phyloP scores from a whole-genome alignment of 768 basidiomycete genomes.

The Lenzites betulinus region DNA sequence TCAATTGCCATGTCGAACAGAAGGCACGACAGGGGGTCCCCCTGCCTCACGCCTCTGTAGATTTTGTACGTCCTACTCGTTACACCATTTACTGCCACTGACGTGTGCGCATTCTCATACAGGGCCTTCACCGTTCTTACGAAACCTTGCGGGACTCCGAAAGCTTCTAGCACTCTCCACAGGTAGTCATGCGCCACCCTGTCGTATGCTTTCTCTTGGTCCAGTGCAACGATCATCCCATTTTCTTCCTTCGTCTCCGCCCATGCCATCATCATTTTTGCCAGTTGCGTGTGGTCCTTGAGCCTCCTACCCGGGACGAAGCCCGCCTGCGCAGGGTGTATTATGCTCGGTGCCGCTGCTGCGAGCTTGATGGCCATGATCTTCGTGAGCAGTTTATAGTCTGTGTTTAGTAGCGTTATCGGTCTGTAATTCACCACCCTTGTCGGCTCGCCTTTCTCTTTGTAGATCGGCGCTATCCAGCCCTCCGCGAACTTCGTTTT shows the following conservation, averaged over 20 bases:
- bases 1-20: background rate
- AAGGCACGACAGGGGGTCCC: background rate
- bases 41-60: background rate
- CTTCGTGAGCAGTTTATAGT: constrained; percentile 37
- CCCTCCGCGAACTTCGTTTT: constrained; percentile 31
- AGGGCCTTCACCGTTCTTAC: constrained; percentile 25
- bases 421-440: constrained; percentile 19
- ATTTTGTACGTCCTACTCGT: background rate
- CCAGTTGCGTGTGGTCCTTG: constrained; percentile 34
- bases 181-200: constrained; percentile 21
- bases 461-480: constrained; percentile 41
- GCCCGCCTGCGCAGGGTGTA: constrained; percentile 42
- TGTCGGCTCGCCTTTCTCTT: constrained; percentile 20
- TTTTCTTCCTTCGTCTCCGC: constrained; percentile 13
- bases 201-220: constrained; percentile 3
- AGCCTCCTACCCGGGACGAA: constrained; percentile 39
- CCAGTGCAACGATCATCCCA: constrained; percentile 7
- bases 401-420: constrained; percentile 30
- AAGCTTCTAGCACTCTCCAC: constrained; percentile 2
- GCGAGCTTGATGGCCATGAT: constrained; percentile 24
- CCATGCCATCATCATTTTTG: constrained; percentile 18
- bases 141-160: constrained; percentile 7
- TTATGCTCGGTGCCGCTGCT: constrained; percentile 10
- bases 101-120: background rate
- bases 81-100: background rate